Conservation (phyloP, 2,329 filamentous ascomycete genomes). For the Colletotrichum lindemuthianum region DNA sequence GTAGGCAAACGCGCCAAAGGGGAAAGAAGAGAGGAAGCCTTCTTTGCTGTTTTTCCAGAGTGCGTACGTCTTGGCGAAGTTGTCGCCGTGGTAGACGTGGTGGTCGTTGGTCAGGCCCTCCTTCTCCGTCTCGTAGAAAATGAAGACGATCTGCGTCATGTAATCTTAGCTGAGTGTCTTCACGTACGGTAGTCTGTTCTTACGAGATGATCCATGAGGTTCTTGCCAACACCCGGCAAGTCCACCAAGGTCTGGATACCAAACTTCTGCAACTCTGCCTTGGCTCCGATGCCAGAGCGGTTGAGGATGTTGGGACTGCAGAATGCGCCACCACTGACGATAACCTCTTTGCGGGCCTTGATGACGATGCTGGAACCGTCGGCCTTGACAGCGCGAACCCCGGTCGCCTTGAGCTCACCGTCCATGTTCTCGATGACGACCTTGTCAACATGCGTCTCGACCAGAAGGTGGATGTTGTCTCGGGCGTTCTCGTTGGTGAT, state of each 20-base stretch:
- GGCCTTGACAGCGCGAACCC: constrained; percentile 52
- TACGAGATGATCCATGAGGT: constrained; percentile 60
- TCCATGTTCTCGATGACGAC: constrained; percentile 52
- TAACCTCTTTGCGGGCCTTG: constrained; percentile 49
- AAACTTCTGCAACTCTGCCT: constrained; percentile 51
- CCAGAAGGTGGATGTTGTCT: constrained; percentile 58
- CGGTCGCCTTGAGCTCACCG: constrained; percentile 53
- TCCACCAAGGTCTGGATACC: constrained; percentile 54
- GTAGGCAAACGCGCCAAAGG: constrained; percentile 71
- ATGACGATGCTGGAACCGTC: constrained; percentile 49
- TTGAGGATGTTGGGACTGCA: constrained; percentile 62
- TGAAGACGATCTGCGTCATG: constrained; percentile 59
- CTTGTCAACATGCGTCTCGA: constrained; percentile 61
- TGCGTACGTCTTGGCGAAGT: constrained; percentile 58
- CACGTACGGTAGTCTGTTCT: background rate
- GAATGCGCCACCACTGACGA: constrained; percentile 59
- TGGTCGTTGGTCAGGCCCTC: constrained; percentile 64
- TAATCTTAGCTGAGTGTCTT: background rate
- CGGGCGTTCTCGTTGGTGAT: constrained; percentile 50
- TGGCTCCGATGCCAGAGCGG: constrained; percentile 62
- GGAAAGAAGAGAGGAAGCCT: constrained; percentile 69
- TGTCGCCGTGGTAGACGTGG: constrained; percentile 62
- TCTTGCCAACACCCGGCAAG: constrained; percentile 60
- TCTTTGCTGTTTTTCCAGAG: constrained; percentile 68
- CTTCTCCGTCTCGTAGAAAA: constrained; percentile 68